Base-by-base conservation (phyloP, 1,139 yeast species). In the Zhuliangozyma parablackwelliae region DNA sequence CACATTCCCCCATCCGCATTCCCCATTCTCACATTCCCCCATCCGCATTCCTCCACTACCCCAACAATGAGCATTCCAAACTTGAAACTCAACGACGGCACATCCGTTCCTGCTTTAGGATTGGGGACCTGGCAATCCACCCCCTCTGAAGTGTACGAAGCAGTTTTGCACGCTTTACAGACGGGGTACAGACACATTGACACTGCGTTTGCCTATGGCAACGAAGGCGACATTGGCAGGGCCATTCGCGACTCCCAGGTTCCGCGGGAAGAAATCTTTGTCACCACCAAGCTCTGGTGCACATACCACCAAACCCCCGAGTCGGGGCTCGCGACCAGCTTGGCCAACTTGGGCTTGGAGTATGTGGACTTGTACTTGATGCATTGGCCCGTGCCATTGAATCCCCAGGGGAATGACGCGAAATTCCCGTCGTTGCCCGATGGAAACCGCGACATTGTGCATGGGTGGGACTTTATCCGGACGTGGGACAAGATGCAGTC, bases 271-370 rank as follows among this genome's bases (percentile, higher is more conserved):
- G 81, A 84, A 35, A 47, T 85, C 38, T 86, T 80, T 47, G 61
- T 86, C 47, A 85, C 94, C 49, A 83, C 95, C 45, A 86, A 86
- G 58, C 64, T 84, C 46, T 80, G 87, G 84, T 70, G 79, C 41
- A 63, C 80, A 25, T 78, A 74, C 53, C 86, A 81, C 50, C 65
- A 70, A 46, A 63, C 75, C 36, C 80, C 82, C 25, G 77, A 60
- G 30, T 65, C 54, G 33, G 83, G 81, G 7, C 62, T 86, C 37
- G 72, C 78, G 30, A 61, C 53, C 37, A 79, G 90, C 6, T 69
- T 88, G 53, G 55, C 70, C 49, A 75, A 77, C 48, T 66, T 86
- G 48, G 80, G 80, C 3, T 61, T 84, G 50, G 90, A 82, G 35
- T 87, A 87, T 51, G 81, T 88, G 40, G 96, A 88, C 54, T 65